Base-by-base conservation (phyloP, 2,329 filamentous ascomycete species). In the Rhynchosporium graminicola region DNA sequence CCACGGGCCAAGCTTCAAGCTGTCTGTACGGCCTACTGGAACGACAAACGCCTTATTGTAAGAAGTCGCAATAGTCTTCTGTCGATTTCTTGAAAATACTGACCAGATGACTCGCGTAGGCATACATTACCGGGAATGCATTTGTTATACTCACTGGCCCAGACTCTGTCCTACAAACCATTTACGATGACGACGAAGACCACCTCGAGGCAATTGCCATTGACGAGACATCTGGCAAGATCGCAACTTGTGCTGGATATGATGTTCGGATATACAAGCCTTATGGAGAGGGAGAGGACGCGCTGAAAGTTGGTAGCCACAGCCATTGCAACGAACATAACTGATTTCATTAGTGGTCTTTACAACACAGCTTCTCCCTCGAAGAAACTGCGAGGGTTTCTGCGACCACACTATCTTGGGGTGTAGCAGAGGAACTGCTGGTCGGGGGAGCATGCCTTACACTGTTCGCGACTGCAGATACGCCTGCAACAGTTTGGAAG, bases 41-140 rank as follows among this genome's bases (percentile, higher is more conserved):
- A 90, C 71, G 82, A 82, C 68, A 82, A 84, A 72, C 87, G 89
- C 69, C 83, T 94, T 69, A 86, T 91, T 75, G 90, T 91, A 79
- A 79, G 85, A 66, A 58, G 60, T 59, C 36, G n/a, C 4, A 36
- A 26, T 20, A 29, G n/a, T 26, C 20, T 20, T 20, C 20, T 20
- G 20, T 26, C 15, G 38, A n/a, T 10, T 26, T 13, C 45, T n/a
- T 29, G 20, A n/a, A 45, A 29, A 31, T 7, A 20, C 36, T 45
- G 65, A 43, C 60, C 70, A 38, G 71, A 28, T 10, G 48, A 50
- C 36, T 57, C 36, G 54, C 40, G 38, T 72, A 96, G 91, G 86
- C 87, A 57, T 99, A 98, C 77, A 89, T 97, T 68, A 95, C 91
- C 64, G 94, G 94, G 72, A 90, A 89, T 76, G 91, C 91, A 65